These are phyloP conservation scores for Aspergillus persii DNA, from an alignment of 2,329 filamentous ascomycete species.

Conservation along the genomic window DNA sequence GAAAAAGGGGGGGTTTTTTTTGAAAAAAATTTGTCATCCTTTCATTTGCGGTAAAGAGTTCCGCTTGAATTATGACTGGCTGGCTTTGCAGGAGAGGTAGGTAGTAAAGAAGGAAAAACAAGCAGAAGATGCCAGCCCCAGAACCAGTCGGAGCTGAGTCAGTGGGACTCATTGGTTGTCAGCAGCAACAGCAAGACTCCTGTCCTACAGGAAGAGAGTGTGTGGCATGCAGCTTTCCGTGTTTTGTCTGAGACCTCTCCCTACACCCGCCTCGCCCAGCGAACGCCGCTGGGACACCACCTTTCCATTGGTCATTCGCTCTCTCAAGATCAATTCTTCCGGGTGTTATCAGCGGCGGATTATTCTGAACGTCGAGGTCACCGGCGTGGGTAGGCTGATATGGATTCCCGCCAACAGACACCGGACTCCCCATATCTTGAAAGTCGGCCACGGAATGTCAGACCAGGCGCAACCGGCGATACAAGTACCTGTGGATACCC, in stretches of 20 bases:
- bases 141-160: conserved; percentile 9
- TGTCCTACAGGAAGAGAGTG: conserved; percentile 26
- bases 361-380: conserved; percentile 17
- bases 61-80: not conserved
- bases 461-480: conserved; percentile 6
- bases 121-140: conserved; percentile 6
- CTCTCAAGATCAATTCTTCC: conserved; percentile 21
- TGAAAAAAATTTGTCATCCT: not conserved
- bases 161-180: conserved; percentile 23
- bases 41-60: not conserved
- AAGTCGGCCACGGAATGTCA: conserved; percentile 1
- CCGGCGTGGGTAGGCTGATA: conserved; percentile 11
- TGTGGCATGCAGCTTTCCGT: conserved; percentile 31
- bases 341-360: conserved; percentile 17
- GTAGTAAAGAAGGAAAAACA: not conserved
- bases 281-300: conserved; percentile 10
- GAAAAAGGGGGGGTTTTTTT: not conserved
- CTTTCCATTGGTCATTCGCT: conserved; percentile 23
- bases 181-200: conserved; percentile 17
- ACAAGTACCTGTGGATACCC: conserved; percentile 11
- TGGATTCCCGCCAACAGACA: conserved; percentile 3
- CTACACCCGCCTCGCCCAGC: conserved; percentile 24
- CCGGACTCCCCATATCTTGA: conserved; percentile 4
- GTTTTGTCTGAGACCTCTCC: conserved; percentile 29
- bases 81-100: not conserved